Percentiles rank a stretch among this genome's conserved stretches.
phyloP scores from a whole-genome alignment of 2,329 filamentous ascomycete genomes.

The Aspergillus ochraceus region DNA sequence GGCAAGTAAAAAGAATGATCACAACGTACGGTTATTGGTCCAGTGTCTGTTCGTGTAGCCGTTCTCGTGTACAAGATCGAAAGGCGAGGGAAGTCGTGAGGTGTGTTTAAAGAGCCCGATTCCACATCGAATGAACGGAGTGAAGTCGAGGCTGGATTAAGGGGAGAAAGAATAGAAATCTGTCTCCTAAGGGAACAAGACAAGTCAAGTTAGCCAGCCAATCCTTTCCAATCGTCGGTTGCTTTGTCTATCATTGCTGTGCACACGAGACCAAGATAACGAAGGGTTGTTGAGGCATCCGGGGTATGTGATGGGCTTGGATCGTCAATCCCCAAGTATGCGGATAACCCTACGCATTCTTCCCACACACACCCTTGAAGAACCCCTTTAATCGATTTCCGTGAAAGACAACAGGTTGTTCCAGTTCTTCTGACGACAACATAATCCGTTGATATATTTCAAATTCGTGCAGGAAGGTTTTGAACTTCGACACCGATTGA shows the following conservation, averaged over 20 bases:
- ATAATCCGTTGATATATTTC: slow-evolving; percentile 9
- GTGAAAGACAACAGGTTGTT: slow-evolving; percentile 3
- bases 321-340: slow-evolving; percentile 19
- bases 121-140: slow-evolving; percentile 28
- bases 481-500: slow-evolving; percentile 1
- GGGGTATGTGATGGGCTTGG: slow-evolving; percentile 17
- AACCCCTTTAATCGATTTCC: slow-evolving; percentile 14
- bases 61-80: slow-evolving; percentile 26
- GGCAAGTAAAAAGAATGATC: slow-evolving; percentile 27
- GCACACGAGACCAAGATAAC: slow-evolving; percentile 6
- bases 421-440: slow-evolving; percentile 6
- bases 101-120: slow-evolving; percentile 19
- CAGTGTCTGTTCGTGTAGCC: slow-evolving; percentile 23
- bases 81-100: slow-evolving; percentile 16
- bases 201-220: slow-evolving; percentile 16
- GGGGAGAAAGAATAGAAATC: slow-evolving; percentile 16
- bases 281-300: background rate
- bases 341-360: slow-evolving; percentile 18
- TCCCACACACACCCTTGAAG: background rate
- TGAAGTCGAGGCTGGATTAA: slow-evolving; percentile 21
- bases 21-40: slow-evolving; percentile 37
- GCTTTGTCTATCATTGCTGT: background rate
- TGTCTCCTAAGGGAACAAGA: slow-evolving; percentile 13
- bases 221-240: slow-evolving; percentile 3
- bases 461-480: slow-evolving; percentile 5